phyloP scores from a whole-genome alignment of 2,329 filamentous ascomycete species.

The Pseudocercospora cruenta region DNA sequence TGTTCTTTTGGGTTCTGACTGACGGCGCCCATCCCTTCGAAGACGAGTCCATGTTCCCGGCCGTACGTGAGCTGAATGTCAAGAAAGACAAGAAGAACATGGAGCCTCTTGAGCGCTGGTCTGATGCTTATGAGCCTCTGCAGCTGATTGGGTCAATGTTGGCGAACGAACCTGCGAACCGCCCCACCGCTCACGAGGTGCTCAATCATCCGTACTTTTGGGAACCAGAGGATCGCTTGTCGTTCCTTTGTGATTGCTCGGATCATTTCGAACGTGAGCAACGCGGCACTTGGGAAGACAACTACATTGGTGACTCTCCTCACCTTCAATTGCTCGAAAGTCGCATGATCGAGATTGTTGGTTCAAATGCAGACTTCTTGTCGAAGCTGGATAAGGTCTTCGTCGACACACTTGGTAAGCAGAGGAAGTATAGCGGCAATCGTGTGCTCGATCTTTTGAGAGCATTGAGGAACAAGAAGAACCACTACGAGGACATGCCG shows the following conservation, averaged over 20 bases:
- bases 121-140: conserved; percentile 83
- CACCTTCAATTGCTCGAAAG: conserved; percentile 64
- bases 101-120: conserved; percentile 55
- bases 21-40: conserved; percentile 92
- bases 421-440: conserved; percentile 88
- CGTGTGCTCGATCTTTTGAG: conserved; percentile 83
- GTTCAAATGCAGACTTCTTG: conserved; percentile 72
- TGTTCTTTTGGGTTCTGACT: conserved; percentile 99
- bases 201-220: conserved; percentile 98
- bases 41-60: conserved; percentile 90
- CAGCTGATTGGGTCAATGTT: conserved; percentile 86
- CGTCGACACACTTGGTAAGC: conserved; percentile 86
- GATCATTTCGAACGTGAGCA: conserved; percentile 95
- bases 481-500: conserved; percentile 96
- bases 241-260: conserved; percentile 93
- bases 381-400: conserved; percentile 76
- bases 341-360: conserved; percentile 50
- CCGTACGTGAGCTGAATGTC: conserved; percentile 84
- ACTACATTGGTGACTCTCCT: conserved; percentile 52
- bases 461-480: conserved; percentile 91
- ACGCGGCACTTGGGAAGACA: conserved; percentile 58
- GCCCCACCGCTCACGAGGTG: conserved; percentile 75
- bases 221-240: conserved; percentile 82
- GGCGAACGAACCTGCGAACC: conserved; percentile 63
- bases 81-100: conserved; percentile 82